A percentile compares a stretch with the other conserved stretches of the same genome.
Evolutionary conservation across 306 rosid species (phyloP).

Genomic region (Mimosa bimucronata): DNA sequence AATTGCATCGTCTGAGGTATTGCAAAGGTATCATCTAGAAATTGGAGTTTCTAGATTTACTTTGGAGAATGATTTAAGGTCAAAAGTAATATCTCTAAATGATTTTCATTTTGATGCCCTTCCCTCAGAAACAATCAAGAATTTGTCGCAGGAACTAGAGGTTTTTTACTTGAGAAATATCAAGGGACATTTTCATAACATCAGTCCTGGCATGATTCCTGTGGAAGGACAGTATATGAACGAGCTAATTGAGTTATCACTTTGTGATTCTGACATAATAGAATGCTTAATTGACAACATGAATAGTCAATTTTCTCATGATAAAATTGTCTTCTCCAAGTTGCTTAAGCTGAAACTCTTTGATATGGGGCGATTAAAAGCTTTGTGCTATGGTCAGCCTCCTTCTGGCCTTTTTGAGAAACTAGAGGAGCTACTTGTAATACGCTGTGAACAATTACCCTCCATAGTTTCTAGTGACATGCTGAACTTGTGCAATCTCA

Average conservation of each 20-base stretch:
- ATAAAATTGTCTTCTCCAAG: too few species aligned
- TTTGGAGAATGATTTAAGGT: background rate
- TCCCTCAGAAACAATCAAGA: background rate
- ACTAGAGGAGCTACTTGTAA: background rate
- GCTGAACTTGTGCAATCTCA: too few species aligned
- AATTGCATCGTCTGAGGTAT: too few species aligned
- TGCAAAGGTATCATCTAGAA: constrained; percentile 14
- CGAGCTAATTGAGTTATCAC: background rate
- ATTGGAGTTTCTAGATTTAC: background rate
- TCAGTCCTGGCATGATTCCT: background rate
- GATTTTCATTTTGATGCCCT: background rate
- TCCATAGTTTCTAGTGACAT: background rate
- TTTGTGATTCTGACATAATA: background rate
- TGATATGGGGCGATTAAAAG: background rate
- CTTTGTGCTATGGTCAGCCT: background rate
- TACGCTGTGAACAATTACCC: background rate
- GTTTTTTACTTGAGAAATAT: background rate
- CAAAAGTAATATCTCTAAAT: background rate
- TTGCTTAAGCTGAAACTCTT: background rate
- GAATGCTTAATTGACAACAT: background rate
- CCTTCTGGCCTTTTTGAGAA: background rate
- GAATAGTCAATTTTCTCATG: background rate
- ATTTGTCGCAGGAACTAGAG: background rate
- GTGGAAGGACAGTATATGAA: background rate
- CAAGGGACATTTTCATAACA: background rate